A percentile compares a stretch with the other conserved stretches of the same genome.
Conservation (phyloP, 495 filamentous ascomycete species). For the Lasiosphaeriaceae sp. region DNA sequence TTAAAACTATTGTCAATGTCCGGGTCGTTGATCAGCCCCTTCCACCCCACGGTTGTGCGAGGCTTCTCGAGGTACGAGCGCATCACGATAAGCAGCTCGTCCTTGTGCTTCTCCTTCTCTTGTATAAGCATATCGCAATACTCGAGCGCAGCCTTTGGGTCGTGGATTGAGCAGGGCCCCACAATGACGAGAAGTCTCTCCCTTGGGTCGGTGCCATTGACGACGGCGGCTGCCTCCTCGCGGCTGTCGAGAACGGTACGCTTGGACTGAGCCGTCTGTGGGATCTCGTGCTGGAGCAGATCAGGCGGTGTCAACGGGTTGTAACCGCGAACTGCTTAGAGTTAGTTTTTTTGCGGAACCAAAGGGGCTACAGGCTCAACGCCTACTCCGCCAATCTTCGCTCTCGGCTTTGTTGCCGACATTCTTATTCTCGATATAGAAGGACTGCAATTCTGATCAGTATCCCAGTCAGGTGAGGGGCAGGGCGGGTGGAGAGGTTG, state of each 20-base stretch:
- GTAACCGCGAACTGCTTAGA: conserved; percentile 70
- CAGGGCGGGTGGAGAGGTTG: background rate
- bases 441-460: conserved; percentile 20
- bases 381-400: conserved; percentile 89
- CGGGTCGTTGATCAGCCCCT: conserved; percentile 98
- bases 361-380: background rate
- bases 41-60: conserved; percentile 97
- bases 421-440: conserved; percentile 86
- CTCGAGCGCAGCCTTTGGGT: conserved; percentile 84
- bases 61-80: conserved; percentile 98
- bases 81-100: conserved; percentile 94
- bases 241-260: conserved; percentile 76
- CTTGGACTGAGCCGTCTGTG: conserved; percentile 71
- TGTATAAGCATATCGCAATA: conserved; percentile 83
- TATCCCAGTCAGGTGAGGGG: background rate
- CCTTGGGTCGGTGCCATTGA: conserved; percentile 72
- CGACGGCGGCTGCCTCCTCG: conserved; percentile 73
- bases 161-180: conserved; percentile 96
- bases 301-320: conserved; percentile 92
- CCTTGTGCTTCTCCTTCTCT: conserved; percentile 83
- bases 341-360: conserved; percentile 5
- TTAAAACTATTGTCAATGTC: conserved; percentile 98
- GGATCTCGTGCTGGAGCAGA: conserved; percentile 92
- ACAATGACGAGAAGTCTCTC: conserved; percentile 85
- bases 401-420: conserved; percentile 75